These are phyloP conservation scores for Aspergillus aculeatus DNA, from an alignment of 2,329 filamentous ascomycete species.

Conservation along the genomic window DNA sequence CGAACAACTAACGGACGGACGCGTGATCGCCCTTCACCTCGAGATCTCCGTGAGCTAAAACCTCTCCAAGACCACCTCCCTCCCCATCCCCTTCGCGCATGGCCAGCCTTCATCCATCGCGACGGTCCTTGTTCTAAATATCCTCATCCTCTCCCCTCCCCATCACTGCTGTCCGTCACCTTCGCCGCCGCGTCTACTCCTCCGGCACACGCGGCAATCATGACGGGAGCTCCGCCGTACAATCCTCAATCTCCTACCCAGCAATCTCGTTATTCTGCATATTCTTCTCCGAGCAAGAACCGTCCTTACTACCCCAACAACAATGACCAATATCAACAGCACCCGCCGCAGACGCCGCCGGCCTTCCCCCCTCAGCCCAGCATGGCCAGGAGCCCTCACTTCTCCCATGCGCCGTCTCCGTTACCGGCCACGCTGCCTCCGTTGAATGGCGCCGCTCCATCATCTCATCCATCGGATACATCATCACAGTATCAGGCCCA, in stretches of 20 bases:
- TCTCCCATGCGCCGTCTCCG: constrained; percentile 42
- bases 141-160: neutral
- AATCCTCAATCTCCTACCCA: constrained; percentile 47
- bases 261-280: constrained; percentile 42
- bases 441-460: constrained; percentile 38
- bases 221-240: constrained; percentile 47
- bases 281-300: constrained; percentile 45
- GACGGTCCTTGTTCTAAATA: constrained; percentile 11
- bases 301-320: constrained; percentile 40
- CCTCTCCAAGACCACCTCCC: constrained; percentile 6
- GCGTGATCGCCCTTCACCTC: constrained; percentile 18
- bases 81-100: constrained; percentile 15
- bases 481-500: constrained; percentile 38
- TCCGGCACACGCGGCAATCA: constrained; percentile 36
- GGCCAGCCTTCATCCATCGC: constrained; percentile 13
- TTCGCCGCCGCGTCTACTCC: constrained; percentile 26
- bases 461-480: constrained; percentile 32
- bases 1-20: constrained; percentile 14
- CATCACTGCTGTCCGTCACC: constrained; percentile 2
- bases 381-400: constrained; percentile 42
- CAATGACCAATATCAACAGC: constrained; percentile 44
- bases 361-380: constrained; percentile 36
- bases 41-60: constrained; percentile 9
- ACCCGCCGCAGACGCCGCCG: constrained; percentile 45
- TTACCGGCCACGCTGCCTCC: constrained; percentile 41